Conservation (phyloP, 371 early-diverging fungal species). For the Mucor mucedo region DNA sequence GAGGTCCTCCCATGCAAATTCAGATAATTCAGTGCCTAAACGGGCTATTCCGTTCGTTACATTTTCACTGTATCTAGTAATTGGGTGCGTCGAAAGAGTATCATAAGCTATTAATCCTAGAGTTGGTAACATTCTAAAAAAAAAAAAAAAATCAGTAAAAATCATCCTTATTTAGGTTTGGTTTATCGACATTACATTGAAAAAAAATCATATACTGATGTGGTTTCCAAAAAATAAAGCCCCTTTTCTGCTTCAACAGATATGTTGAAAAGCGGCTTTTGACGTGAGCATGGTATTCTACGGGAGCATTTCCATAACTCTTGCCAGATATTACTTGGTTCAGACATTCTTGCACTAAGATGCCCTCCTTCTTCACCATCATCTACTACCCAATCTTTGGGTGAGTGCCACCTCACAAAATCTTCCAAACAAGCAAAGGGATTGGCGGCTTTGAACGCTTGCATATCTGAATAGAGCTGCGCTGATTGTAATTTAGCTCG, state of each 20-base stretch:
- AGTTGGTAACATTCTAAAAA: slow-evolving; percentile 71
- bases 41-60: slow-evolving; percentile 49
- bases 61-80: slow-evolving; percentile 51
- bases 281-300: slow-evolving; percentile 71
- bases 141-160: neutral
- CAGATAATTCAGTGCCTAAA: slow-evolving; percentile 51
- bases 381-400: slow-evolving; percentile 77
- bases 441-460: slow-evolving; percentile 88
- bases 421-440: slow-evolving; percentile 81
- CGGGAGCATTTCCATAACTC: slow-evolving; percentile 80
- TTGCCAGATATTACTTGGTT: slow-evolving; percentile 85
- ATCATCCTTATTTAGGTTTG: neutral
- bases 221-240: slow-evolving; percentile 73
- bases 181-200: slow-evolving; percentile 52
- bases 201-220: slow-evolving; percentile 71
- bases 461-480: slow-evolving; percentile 85
- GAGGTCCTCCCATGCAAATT: slow-evolving; percentile 62
- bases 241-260: slow-evolving; percentile 77
- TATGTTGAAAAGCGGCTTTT: slow-evolving; percentile 83
- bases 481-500: slow-evolving; percentile 83
- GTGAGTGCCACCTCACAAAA: slow-evolving; percentile 97
- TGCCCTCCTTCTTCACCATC: slow-evolving; percentile 38
- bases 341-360: slow-evolving; percentile 82
- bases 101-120: slow-evolving; percentile 79
- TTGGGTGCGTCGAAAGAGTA: slow-evolving; percentile 69